Base-by-base conservation (phyloP, 2,329 filamentous ascomycete genomes). In the Xylaria sp. region DNA sequence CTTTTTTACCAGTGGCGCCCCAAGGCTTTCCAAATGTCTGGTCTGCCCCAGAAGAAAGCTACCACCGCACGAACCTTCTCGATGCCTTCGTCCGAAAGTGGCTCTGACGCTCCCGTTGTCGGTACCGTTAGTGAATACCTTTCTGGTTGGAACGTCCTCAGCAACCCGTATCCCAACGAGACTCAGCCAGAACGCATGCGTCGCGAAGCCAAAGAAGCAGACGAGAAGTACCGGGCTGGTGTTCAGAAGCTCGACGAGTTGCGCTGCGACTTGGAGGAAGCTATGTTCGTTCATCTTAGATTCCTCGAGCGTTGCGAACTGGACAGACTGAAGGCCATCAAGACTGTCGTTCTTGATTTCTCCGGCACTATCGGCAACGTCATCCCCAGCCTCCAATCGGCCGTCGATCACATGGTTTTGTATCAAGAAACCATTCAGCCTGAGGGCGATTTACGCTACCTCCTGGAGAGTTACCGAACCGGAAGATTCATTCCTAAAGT, bases 401-500 rank as follows among this genome's bases (percentile, higher is more conserved):
- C 92, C 0, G 92, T 99, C 23, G 94, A 99, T 77, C 92, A 95
- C 72, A 97, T 99, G 92, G 92, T 99, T 87, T 82, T 99, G 52
- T 99, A 95, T 77, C 94, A 99, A 74, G 94, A 99, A 79, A 97
- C 94, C 0, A 90, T 99, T n/a, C 94, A 97, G 74, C 94, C 94
- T 4, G 74, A 87, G 52, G 90, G 91, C 46, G 94, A 99, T 74
- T 78, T 99, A 67, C 85, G 94, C 64, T 99, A 97, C 74, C 83
- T 99, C 61, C 81, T 99, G 51, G 94, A 99, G 77, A 99, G 93
- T 73, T 99, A 99, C 76, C 88, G 92, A 64, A 99, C 94, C 5
- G 94, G 94, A 64, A 90, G 88, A 66, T 99, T 96, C 73, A 85
- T 91, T 55, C 94, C 94, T 7, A 92, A 85, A 69, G 93, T 97